Evolutionary conservation across 257 asterid species (phyloP).

Genomic region (Jaltomata sinuosa): DNA sequence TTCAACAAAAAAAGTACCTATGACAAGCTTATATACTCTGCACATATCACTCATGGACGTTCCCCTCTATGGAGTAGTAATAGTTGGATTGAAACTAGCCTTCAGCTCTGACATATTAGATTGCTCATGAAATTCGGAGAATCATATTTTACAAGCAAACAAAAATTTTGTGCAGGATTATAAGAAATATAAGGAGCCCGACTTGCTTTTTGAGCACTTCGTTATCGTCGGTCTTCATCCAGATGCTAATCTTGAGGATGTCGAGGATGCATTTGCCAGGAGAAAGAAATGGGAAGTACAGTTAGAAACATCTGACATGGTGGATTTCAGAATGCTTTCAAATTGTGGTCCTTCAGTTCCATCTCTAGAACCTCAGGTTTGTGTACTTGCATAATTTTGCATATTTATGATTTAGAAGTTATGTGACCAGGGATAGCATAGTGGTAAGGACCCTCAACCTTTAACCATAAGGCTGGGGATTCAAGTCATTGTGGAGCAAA

Average conservation of each 20-base stretch:
- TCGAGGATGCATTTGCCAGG: constrained; percentile 63
- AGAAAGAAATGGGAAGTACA: constrained; percentile 60
- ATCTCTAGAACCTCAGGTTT: constrained; percentile 77
- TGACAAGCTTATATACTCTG: neutral
- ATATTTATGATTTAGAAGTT: neutral
- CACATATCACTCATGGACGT: neutral
- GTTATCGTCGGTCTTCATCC: constrained; percentile 81
- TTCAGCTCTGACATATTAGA: neutral
- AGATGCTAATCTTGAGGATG: constrained; percentile 67
- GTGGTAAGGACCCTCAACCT: neutral
- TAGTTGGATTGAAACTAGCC: neutral
- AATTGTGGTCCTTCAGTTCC: constrained; percentile 47
- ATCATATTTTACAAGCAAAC: neutral
- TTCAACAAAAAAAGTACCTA: neutral
- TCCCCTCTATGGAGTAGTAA: neutral
- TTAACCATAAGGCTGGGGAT: neutral
- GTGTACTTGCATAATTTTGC: constrained; percentile 16
- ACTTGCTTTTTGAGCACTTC: constrained; percentile 81
- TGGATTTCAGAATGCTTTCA: constrained; percentile 27
- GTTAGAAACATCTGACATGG: constrained; percentile 28
- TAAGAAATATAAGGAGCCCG: constrained; percentile 69
- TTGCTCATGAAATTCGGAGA: neutral
- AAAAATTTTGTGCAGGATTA: constrained; percentile 50
- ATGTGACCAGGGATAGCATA: neutral
- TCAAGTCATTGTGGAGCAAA: neutral